Conservation (phyloP, 768 basidiomycete species). For the Gyrodon lividus region DNA sequence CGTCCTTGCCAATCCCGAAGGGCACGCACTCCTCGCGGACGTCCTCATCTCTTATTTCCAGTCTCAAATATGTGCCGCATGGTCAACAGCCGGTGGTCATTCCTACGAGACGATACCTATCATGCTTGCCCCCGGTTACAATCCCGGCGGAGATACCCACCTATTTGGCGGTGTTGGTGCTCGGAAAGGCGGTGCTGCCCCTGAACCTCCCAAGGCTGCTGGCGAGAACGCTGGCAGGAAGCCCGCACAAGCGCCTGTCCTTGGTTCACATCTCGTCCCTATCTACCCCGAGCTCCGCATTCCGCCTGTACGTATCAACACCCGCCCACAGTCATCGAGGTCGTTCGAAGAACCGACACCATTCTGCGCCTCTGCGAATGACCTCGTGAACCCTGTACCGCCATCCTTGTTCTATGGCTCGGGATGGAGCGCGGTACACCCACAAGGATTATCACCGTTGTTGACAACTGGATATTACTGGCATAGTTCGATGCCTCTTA, state of each 20-base stretch:
- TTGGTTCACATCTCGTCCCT: constrained; percentile 17
- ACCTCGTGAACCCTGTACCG: constrained; percentile 96
- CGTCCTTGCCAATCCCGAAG: constrained; percentile 73
- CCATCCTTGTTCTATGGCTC: constrained; percentile 89
- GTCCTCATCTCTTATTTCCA: constrained; percentile 91
- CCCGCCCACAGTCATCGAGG: constrained; percentile 49
- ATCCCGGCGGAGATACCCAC: constrained; percentile 41
- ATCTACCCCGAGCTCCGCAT: constrained; percentile 42
- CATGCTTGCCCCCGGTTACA: constrained; percentile 38
- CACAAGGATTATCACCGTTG: constrained; percentile 42
- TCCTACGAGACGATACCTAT: constrained; percentile 58
- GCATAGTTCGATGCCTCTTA: constrained; percentile 84
- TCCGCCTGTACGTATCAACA: constrained; percentile 71
- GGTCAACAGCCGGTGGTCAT: constrained; percentile 69
- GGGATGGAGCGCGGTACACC: constrained; percentile 82
- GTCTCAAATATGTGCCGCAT: constrained; percentile 82
- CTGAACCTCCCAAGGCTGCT: constrained; percentile 40
- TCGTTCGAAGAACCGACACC: constrained; percentile 86
- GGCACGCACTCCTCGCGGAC: constrained; percentile 89
- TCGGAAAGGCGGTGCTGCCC: constrained; percentile 66
- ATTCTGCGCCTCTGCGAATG: constrained; percentile 94
- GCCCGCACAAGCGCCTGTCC: constrained; percentile 8
- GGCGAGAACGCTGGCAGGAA: constrained; percentile 33
- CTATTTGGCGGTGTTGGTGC: constrained; percentile 85
- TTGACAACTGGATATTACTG: constrained; percentile 83